A percentile compares a stretch with the other conserved stretches of the same genome.
phyloP scores from a whole-genome alignment of 2,329 filamentous ascomycete genomes.

The Pseudocercospora vitis region DNA sequence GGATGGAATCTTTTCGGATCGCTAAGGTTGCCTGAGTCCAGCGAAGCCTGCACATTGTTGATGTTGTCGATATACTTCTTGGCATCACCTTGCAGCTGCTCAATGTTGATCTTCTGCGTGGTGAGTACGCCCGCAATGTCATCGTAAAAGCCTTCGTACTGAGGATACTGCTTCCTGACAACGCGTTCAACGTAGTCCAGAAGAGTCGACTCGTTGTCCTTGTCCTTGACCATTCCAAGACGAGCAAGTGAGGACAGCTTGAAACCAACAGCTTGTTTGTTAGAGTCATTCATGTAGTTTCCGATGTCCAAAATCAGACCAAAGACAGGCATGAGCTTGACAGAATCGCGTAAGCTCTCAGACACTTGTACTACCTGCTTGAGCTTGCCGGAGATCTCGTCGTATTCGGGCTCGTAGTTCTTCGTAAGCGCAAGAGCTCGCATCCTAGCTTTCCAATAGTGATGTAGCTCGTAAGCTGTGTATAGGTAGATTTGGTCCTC shows the following conservation, averaged over 20 bases:
- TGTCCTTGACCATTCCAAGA: slow-evolving; percentile 96
- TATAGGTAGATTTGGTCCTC: slow-evolving; percentile 95
- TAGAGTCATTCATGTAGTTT: slow-evolving; percentile 99
- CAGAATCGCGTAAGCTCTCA: slow-evolving; percentile 85
- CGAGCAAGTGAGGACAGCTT: slow-evolving; percentile 92
- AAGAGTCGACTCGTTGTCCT: slow-evolving; percentile 96
- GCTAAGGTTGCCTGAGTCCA: slow-evolving; percentile 91
- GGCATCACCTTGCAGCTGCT: slow-evolving; percentile 83
- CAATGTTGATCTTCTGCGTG: slow-evolving; percentile 89
- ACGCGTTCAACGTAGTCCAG: slow-evolving; percentile 95
- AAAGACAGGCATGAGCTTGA: slow-evolving; percentile 91
- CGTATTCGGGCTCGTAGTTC: slow-evolving; percentile 84
- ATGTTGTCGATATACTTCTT: slow-evolving; percentile 93
- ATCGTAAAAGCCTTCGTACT: slow-evolving; percentile 85
- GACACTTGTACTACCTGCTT: slow-evolving; percentile 83
- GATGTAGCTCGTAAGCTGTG: slow-evolving; percentile 90
- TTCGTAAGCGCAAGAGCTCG: slow-evolving; percentile 81
- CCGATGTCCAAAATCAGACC: slow-evolving; percentile 95
- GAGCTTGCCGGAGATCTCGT: slow-evolving; percentile 83
- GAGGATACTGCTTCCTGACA: slow-evolving; percentile 91
- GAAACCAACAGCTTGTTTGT: slow-evolving; percentile 97
- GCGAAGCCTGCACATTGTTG: slow-evolving; percentile 85
- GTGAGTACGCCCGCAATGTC: slow-evolving; percentile 79
- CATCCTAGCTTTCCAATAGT: slow-evolving; percentile 99
- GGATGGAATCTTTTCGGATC: slow-evolving; percentile 98